These are phyloP conservation scores for Jatropha podagrica DNA, from an alignment of 441 rosid species.

Conservation along the genomic window DNA sequence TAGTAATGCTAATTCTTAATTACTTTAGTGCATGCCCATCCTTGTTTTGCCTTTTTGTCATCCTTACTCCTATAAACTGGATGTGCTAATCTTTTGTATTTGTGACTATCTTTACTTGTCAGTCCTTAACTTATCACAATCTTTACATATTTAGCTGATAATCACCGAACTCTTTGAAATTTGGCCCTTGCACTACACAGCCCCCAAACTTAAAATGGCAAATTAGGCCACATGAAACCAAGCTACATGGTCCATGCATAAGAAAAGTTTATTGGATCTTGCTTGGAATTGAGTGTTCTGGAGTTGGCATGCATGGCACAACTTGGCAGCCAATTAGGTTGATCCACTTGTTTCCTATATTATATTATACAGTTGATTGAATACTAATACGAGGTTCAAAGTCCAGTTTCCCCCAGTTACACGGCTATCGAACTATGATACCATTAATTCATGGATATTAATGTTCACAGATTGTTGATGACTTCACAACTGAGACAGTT, in stretches of 20 bases:
- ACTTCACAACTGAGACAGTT: neutral
- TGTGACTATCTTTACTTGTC: neutral
- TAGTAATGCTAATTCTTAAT: neutral
- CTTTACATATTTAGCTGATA: neutral
- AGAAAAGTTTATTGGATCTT: neutral
- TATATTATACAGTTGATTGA: too few relatives aligned
- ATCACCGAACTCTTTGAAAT: neutral
- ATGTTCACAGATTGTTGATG: neutral
- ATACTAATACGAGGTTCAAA: too few relatives aligned
- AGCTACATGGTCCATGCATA: too few relatives aligned
- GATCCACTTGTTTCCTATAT: neutral
- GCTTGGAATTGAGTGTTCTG: neutral
- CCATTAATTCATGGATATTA: neutral
- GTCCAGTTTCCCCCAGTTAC: neutral
- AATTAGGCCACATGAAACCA: too few relatives aligned
- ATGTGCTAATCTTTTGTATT: neutral
- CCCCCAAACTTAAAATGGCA: too few relatives aligned
- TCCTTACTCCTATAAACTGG: neutral
- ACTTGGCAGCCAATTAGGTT: neutral
- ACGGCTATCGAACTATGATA: neutral
- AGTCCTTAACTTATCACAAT: neutral
- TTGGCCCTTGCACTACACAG: neutral
- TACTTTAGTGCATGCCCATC: neutral
- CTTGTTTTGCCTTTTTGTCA: neutral
- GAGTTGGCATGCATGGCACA: neutral